Conservation (phyloP, 257 asterid genomes). For the Solanum piurae region DNA sequence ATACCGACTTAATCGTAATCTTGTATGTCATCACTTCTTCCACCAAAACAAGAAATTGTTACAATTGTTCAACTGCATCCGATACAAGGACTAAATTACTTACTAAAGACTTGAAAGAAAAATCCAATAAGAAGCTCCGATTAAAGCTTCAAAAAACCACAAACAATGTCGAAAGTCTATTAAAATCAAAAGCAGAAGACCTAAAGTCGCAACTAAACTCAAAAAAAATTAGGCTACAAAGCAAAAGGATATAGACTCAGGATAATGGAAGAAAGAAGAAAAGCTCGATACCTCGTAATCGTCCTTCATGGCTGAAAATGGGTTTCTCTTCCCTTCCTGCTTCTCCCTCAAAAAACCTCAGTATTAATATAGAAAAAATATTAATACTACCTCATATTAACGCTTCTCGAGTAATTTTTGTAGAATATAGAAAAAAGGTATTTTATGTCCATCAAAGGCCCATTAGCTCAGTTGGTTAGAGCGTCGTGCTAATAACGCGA, state of each 20-base stretch:
- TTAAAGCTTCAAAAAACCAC: background rate
- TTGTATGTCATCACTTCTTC: background rate
- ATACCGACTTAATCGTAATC: background rate
- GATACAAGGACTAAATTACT: background rate
- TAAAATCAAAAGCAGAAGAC: background rate
- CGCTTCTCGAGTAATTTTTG: too few relatives aligned
- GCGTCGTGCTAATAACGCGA: slow-evolving; percentile 39
- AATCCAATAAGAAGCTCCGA: background rate
- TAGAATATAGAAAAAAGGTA: too few relatives aligned
- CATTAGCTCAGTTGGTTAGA: slow-evolving; percentile 37
- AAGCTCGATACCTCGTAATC: slow-evolving; percentile 21
- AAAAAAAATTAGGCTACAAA: background rate
- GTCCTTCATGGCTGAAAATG: slow-evolving; percentile 6
- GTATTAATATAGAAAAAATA: too few relatives aligned
- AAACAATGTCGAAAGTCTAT: background rate
- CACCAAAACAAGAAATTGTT: background rate
- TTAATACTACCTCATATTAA: background rate
- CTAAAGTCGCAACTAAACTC: background rate
- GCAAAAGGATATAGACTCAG: background rate
- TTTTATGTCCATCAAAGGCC: background rate
- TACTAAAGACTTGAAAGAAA: background rate
- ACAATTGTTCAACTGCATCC: background rate
- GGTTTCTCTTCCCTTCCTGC: background rate
- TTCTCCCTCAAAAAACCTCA: background rate
- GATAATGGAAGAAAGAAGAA: background rate